Conservation (phyloP, 805 yeast genomes). For the Ogataea naganishii region DNA sequence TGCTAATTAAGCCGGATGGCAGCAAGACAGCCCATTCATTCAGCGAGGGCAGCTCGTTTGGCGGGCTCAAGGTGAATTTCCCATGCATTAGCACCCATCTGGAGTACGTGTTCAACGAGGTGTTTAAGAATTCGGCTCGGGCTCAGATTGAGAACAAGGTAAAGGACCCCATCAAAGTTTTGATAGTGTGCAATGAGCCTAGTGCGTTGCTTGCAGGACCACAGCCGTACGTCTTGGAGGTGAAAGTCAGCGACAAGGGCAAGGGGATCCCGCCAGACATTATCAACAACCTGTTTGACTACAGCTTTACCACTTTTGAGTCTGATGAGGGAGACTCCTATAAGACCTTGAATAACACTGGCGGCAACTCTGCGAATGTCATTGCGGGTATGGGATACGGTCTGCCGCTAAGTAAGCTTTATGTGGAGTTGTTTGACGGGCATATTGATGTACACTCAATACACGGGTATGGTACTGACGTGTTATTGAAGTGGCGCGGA, state of each 20-base stretch:
- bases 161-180: conserved; percentile 35
- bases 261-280: conserved; percentile 73
- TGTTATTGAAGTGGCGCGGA: conserved; percentile 43
- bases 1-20: conserved; percentile 19
- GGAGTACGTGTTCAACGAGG: conserved; percentile 81
- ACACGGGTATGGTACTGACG: conserved; percentile 76
- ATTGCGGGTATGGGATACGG: conserved; percentile 98
- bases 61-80: conserved; percentile 48
- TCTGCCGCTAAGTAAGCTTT: conserved; percentile 71
- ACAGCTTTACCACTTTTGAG: conserved; percentile 77
- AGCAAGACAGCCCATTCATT: conserved; percentile 21
- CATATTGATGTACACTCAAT: conserved; percentile 58
- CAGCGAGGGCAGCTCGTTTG: conserved; percentile 23
- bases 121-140: conserved; percentile 78
- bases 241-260: conserved; percentile 80
- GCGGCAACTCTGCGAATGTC: conserved; percentile 39
- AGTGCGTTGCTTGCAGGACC: conserved; percentile 7
- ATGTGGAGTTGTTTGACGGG: conserved; percentile 69
- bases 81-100: conserved; percentile 85
- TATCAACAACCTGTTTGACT: conserved; percentile 67
- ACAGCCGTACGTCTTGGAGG: conserved; percentile 35
- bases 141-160: conserved; percentile 73
- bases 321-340: conserved; percentile 48
- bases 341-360: conserved; percentile 56
- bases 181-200: conserved; percentile 31